Conservation (phyloP, 331 rosid genomes). For the Quercus lobata region DNA sequence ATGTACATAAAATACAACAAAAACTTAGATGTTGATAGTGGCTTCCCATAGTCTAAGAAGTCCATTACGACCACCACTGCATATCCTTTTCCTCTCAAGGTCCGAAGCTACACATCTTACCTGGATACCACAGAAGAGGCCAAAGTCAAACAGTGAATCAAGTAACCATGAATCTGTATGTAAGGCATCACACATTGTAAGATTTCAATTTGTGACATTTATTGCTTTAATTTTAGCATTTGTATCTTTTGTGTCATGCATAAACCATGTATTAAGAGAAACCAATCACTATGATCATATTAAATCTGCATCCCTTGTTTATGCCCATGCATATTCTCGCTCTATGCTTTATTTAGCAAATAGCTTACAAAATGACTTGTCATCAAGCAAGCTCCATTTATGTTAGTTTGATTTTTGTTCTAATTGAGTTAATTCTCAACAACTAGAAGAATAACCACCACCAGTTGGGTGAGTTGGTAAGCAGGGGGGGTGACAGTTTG, state of each 20-base stretch:
- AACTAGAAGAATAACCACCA: too few species aligned
- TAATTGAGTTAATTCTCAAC: too few species aligned
- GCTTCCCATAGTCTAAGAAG: constrained; percentile 98
- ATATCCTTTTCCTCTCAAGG: constrained; percentile 94
- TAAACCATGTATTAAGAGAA: not conserved
- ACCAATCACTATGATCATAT: too few species aligned
- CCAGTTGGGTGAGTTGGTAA: too few species aligned
- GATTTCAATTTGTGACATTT: not conserved
- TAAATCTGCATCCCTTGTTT: too few species aligned
- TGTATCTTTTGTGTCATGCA: not conserved
- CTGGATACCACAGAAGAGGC: constrained; percentile 36
- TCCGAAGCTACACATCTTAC: constrained; percentile 81
- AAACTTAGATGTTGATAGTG: constrained; percentile 72
- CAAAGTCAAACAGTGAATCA: constrained; percentile 17
- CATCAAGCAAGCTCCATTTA: too few species aligned
- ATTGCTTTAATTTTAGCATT: not conserved
- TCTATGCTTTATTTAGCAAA: too few species aligned
- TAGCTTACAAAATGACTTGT: too few species aligned
- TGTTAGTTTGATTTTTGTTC: too few species aligned
- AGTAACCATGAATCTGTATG: not conserved
- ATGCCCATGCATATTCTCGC: too few species aligned
- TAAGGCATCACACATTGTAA: not conserved
- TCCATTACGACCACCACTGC: constrained; percentile 98
- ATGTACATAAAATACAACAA: not conserved
- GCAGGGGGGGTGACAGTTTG: too few species aligned